phyloP scores from a whole-genome alignment of 1,139 yeast genomes.

The Nakaseomyces uthaithaninus region DNA sequence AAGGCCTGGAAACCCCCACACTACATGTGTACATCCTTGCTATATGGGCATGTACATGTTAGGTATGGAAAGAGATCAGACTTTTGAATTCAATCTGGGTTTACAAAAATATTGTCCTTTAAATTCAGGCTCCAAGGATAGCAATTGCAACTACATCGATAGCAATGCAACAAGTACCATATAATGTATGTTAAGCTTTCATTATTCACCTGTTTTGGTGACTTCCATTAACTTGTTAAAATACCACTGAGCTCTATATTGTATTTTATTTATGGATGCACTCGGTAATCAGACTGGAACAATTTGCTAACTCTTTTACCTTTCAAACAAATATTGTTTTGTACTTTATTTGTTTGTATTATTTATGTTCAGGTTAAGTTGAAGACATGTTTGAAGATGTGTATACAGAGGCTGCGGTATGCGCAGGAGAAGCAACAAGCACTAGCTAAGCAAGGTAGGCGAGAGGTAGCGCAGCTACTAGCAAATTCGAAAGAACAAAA shows the following conservation, averaged over 20 bases:
- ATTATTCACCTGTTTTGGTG: background rate
- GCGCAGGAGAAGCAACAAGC: slow-evolving; percentile 80
- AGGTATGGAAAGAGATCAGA: too few relatives aligned
- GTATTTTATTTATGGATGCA: too few relatives aligned
- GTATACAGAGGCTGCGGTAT: slow-evolving; percentile 69
- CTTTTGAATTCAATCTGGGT: too few relatives aligned
- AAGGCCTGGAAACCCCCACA: too few relatives aligned
- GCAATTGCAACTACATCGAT: background rate
- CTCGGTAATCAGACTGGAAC: too few relatives aligned
- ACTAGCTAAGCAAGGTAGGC: slow-evolving; percentile 68
- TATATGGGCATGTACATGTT: too few relatives aligned
- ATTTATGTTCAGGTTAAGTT: slow-evolving; percentile 36
- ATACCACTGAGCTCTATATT: too few relatives aligned
- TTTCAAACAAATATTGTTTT: background rate
- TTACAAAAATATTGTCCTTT: too few relatives aligned
- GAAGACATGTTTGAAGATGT: slow-evolving; percentile 70
- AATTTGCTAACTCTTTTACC: background rate
- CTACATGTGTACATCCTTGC: too few relatives aligned
- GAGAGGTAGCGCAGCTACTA: slow-evolving; percentile 64
- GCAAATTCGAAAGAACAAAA: slow-evolving; percentile 69
- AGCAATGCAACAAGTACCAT: slow-evolving; percentile 13
- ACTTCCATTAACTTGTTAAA: too few relatives aligned
- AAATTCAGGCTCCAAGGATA: too few relatives aligned
- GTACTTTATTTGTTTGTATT: background rate
- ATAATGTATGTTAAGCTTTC: slow-evolving; percentile 13